A percentile compares a stretch with the other conserved stretches of the same genome.
Conservation (phyloP, 2,329 filamentous ascomycete species). For the Fusarium staphyleae region DNA sequence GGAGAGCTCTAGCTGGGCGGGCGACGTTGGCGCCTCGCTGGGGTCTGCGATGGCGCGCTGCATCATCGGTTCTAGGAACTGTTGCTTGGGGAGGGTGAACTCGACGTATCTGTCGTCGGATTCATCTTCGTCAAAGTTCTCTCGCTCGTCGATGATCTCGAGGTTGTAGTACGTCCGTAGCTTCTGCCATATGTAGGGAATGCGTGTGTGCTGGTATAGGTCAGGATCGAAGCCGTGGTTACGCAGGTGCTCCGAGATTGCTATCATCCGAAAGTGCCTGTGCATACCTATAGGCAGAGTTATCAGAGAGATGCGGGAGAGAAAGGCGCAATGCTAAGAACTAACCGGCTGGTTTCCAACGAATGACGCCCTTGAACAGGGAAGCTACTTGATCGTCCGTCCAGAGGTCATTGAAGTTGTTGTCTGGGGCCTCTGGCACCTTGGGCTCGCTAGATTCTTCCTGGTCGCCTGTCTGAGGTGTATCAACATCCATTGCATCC, state of each 20-base stretch:
- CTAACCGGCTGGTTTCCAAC: slow-evolving; percentile 93
- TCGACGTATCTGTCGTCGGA: slow-evolving; percentile 69
- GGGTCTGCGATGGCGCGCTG: slow-evolving; percentile 53
- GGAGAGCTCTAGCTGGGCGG: slow-evolving; percentile 53
- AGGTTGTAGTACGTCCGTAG: slow-evolving; percentile 85
- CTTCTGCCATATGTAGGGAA: slow-evolving; percentile 92
- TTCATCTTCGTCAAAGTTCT: slow-evolving; percentile 68
- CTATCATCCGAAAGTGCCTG: slow-evolving; percentile 91
- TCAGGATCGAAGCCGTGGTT: slow-evolving; percentile 81
- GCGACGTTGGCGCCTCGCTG: slow-evolving; percentile 58
- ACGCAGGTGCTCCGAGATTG: slow-evolving; percentile 79
- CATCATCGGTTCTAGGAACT: slow-evolving; percentile 57
- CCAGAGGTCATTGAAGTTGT: slow-evolving; percentile 73
- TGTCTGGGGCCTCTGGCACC: slow-evolving; percentile 29
- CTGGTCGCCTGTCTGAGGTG: slow-evolving; percentile 61
- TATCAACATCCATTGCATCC: slow-evolving; percentile 67
- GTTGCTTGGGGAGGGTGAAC: slow-evolving; percentile 64
- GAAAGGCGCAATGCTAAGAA: background rate
- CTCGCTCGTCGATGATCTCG: slow-evolving; percentile 83
- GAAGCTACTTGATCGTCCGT: slow-evolving; percentile 95
- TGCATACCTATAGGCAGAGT: slow-evolving; percentile 72
- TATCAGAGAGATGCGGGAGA: slow-evolving; percentile 16
- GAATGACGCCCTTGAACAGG: slow-evolving; percentile 89
- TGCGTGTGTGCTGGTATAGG: slow-evolving; percentile 78
- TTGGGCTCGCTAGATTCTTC: slow-evolving; percentile 32